Evolutionary conservation across 139 green algal genomes (phyloP).

Genomic region (Micractinium sp.): DNA sequence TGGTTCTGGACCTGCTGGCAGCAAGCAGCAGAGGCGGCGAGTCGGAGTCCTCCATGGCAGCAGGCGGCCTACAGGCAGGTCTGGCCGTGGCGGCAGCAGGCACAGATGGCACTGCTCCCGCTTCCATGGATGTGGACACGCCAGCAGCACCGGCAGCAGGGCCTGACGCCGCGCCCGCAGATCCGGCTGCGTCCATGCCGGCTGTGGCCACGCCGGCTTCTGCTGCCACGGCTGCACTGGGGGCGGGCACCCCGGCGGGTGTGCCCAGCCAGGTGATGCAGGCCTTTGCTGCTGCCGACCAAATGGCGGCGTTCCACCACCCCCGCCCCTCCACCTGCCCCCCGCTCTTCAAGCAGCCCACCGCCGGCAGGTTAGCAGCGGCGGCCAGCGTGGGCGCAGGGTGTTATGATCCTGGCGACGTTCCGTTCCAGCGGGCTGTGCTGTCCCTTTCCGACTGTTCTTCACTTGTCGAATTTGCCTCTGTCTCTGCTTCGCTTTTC

Average conservation of each 20-base stretch:
- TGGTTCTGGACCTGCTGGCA: not conserved
- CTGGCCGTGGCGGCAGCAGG: not conserved
- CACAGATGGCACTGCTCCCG: not conserved
- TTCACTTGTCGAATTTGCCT: too few relatives aligned
- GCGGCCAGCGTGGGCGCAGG: too few relatives aligned
- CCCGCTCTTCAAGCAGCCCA: slow-evolving; percentile 39
- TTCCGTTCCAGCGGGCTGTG: too few relatives aligned
- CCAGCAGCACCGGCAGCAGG: not conserved
- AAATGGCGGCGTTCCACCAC: not conserved
- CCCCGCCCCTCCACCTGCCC: slow-evolving; percentile 30
- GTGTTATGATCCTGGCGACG: too few relatives aligned
- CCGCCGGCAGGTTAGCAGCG: not conserved
- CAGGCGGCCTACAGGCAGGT: not conserved
- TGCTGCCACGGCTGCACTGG: not conserved
- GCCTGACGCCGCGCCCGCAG: not conserved
- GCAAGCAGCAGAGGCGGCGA: not conserved
- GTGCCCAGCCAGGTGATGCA: not conserved
- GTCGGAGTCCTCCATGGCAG: not conserved
- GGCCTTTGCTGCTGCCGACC: slow-evolving; percentile 11
- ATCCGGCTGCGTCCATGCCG: not conserved
- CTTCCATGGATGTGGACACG: not conserved
- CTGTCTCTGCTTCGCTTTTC: too few relatives aligned
- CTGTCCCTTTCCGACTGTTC: too few relatives aligned
- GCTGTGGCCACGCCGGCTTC: not conserved
- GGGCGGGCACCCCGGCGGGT: too few relatives aligned